These are phyloP conservation scores for Botryosphaeria agaves DNA, from an alignment of 2,329 filamentous ascomycete species.

Conservation along the genomic window DNA sequence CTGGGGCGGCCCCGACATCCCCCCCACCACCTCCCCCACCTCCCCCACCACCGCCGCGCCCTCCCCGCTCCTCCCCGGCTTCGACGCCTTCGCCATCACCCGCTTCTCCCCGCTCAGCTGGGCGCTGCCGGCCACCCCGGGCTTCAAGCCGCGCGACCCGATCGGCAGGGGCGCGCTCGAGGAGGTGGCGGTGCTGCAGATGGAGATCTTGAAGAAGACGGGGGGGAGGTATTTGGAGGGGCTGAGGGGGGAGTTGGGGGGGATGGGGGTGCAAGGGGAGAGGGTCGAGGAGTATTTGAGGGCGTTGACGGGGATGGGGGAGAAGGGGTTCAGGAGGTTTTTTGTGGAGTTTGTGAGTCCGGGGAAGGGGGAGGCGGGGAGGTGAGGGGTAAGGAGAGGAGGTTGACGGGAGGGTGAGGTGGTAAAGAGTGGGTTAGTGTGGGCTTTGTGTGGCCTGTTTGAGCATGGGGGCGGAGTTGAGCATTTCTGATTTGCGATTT, in stretches of 20 bases:
- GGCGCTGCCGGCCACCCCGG: constrained; percentile 64
- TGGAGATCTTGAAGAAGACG: constrained; percentile 79
- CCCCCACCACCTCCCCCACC: constrained; percentile 23
- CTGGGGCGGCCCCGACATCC: constrained; percentile 74
- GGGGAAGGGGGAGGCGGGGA: constrained; percentile 4
- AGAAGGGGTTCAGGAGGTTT: constrained; percentile 26
- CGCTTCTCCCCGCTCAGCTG: constrained; percentile 81
- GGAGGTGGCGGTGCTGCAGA: constrained; percentile 76
- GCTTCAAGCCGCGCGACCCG: constrained; percentile 72
- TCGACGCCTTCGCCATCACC: constrained; percentile 78
- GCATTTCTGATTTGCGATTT: too few relatives aligned
- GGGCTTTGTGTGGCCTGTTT: too few relatives aligned
- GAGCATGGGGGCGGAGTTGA: too few relatives aligned
- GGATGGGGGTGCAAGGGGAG: constrained; percentile 47
- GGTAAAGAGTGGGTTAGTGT: too few relatives aligned
- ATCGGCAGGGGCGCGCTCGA: constrained; percentile 76
- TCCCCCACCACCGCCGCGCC: constrained; percentile 35
- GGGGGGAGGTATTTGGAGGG: constrained; percentile 63
- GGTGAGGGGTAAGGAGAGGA: too few relatives aligned
- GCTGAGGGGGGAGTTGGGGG: constrained; percentile 47
- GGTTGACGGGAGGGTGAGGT: too few relatives aligned
- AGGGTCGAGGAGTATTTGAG: constrained; percentile 47
- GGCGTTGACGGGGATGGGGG: constrained; percentile 26
- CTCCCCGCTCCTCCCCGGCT: constrained; percentile 53
- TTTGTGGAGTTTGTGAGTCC: constrained; percentile 25